Evolutionary conservation across 2,329 filamentous ascomycete genomes (phyloP), one percentile per base, ranked within the genome.

Genomic region (Pseudogymnoascus sp.): DNA sequence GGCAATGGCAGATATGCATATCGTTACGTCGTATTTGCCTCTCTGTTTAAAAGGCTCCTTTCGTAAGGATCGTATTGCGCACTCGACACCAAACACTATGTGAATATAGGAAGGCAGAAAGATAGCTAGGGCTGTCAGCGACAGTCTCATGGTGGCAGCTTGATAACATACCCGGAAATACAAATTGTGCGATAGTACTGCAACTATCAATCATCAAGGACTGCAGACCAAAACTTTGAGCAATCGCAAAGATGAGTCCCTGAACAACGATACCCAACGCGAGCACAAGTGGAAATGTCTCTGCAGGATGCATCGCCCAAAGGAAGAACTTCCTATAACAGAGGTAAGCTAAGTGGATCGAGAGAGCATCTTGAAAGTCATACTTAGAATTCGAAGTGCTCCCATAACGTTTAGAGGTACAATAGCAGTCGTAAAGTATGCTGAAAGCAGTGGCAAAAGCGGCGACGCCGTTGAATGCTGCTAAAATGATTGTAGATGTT

Each of bases 41-140:
- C 84, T 80, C 1, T 80, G 76, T 4, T 81, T 79, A 66, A 89
- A 89, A 1, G 85, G 80, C 52, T 78, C 77, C 52, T 74, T 76
- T 66, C 76, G 79, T 25, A 87, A 71, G 9, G 83, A 81, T 67
- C 87, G 79, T 14, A 84, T 68, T 0, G 83, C 77, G 35, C 83
- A 80, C 71, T 90, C 88, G 63, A 87, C 65, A 12, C 83, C 84
- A 67, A 90, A 89, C 14, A 88, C 78, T 18, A 89, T 69, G 67
- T 89, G 87, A 33, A 86, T 81, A 65, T 82, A 88, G 25, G 87
- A 87, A 7, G 85, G 81, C 61, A 89, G 79, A 68, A 90, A 89
- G 37, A 89, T 78, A 6, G 84, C 88, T 88, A 63, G 8, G 69
- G 77, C n/a, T 11, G 62, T 74, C 61, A 74, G 71, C 60, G 41